Evolutionary conservation across 257 asterid species (phyloP).

Genomic region (Solanum megistacrolobum): DNA sequence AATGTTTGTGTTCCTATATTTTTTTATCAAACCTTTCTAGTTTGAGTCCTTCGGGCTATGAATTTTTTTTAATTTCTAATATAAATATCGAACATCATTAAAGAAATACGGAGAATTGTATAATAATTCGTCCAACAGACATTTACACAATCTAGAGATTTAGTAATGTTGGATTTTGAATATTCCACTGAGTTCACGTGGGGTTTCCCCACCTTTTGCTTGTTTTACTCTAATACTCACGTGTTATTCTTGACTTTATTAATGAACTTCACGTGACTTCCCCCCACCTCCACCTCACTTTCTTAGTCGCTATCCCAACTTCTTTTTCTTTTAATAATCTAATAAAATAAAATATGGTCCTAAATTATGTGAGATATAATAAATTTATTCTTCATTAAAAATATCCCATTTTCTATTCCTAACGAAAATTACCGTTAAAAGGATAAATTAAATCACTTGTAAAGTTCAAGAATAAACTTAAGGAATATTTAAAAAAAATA

Average conservation of each 20-base stretch:
- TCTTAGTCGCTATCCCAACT: background rate
- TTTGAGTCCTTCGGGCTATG: fast-evolving
- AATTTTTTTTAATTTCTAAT: too few relatives aligned
- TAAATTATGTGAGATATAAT: background rate
- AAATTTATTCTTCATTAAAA: background rate
- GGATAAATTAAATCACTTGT: background rate
- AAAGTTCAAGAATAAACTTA: background rate
- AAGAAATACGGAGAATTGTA: background rate
- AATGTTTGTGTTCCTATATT: too few relatives aligned
- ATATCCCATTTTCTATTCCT: background rate
- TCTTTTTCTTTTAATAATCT: background rate
- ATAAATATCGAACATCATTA: fast-evolving
- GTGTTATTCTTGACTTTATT: background rate
- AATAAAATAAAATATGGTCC: background rate
- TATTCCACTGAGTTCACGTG: background rate
- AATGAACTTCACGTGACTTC: background rate
- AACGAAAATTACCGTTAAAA: background rate
- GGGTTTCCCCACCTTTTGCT: background rate
- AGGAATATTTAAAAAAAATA: background rate
- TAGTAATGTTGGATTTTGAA: background rate
- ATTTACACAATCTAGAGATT: background rate
- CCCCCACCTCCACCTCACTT: background rate
- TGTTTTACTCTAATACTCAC: background rate
- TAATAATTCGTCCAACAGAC: background rate
- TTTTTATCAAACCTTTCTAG: too few relatives aligned